Evolutionary conservation across 2,329 filamentous ascomycete species (phyloP), one percentile per base, ranked within the genome.

Genomic region (Coniochaeta prunicola): DNA sequence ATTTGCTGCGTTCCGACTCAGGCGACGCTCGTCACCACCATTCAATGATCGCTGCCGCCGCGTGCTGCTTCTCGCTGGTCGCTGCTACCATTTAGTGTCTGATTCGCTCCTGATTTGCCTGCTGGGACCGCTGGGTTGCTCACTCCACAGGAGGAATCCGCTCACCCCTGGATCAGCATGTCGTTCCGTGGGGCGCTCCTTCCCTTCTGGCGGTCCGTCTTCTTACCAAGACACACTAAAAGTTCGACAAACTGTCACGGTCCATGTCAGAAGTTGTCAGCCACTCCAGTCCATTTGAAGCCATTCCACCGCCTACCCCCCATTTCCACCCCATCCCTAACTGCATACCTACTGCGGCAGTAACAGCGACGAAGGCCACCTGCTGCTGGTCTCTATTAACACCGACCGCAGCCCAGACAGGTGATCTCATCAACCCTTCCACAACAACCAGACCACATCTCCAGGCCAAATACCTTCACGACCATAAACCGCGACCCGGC

Each of bases 371-470:
- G 15, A 15, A 17, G 45, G 24, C 45, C 45, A 30, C 7, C 45
- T n/a, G 45, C 45, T 50, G n/a, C 45, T 50, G 45, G 45, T 26
- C 45, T 30, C 24, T 30, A 50, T 28, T 15, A 26, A 21, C 45
- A 21, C 45, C 12, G 45, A 50, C 45, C n/a, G n/a, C n/a, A 21
- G 26, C n/a, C 21, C 45, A 50, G 53, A 54, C 53, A 54, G 53
- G 53, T 54, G 53, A 54, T 36, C 31, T 54, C 53, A 54, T 54
- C 53, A 54, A n/a, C 53, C 53, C 13, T 36, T 54, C 30, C 34
- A 54, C 31, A 54, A 54, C 53, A 54, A 54, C n/a, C 30, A 8
- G 33, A 21, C 53, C 30, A 21, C 4, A n/a, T n/a, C 53, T 36
- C 31, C 12, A 54, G n/a, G 30, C 30, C 31, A 12, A 21, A 33